Base-by-base conservation (phyloP, 352 stramenopile species). In the Pythium inflatum region DNA sequence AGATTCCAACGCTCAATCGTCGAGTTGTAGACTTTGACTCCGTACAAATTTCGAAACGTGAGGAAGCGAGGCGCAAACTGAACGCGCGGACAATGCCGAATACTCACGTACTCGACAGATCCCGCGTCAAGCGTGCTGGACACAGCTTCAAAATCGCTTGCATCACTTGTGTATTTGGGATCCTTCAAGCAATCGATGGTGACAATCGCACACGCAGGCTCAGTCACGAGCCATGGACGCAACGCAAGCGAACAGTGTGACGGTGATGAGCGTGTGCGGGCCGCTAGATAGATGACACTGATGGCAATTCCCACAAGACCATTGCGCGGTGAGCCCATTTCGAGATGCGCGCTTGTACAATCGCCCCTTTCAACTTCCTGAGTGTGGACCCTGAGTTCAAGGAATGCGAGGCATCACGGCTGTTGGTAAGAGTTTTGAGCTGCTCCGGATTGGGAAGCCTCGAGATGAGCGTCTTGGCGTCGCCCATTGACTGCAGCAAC, bases 401-500 rank as follows among this genome's bases (percentile, higher is more conserved):
- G 41, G 14, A 49, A 49, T 16, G 13, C 41, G 20, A n/a, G n/a
- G n/a, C n/a, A 24, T 18, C n/a, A 24, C n/a, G 8, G 22, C 30
- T 9, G 43, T 28, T 18, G 27, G n/a, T n/a, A n/a, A n/a, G n/a
- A n/a, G 13, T 51, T 51, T 51, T 18, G 43, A 4, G 11, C 5
- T 51, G 43, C 5, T 20, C 13, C 14, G 40, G n/a, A n/a, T n/a
- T n/a, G n/a, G n/a, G n/a, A n/a, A n/a, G 53, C 2, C 20, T 45
- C 20, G 18, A 28, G 57, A 55, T 54, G 28, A 66, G 59, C 31
- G 24, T 12, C 31, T 85, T 85, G 57, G 78, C 63, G 11, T 63
- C 76, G 30, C 76, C 65, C 48, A 83, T 61, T 7, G 70, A 75
- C 8, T 25, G 27, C 3, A 88, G 28, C 34, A 83, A 66, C 11